Conservation (phyloP, 306 rosid species). For the Carpinus fangiana region DNA sequence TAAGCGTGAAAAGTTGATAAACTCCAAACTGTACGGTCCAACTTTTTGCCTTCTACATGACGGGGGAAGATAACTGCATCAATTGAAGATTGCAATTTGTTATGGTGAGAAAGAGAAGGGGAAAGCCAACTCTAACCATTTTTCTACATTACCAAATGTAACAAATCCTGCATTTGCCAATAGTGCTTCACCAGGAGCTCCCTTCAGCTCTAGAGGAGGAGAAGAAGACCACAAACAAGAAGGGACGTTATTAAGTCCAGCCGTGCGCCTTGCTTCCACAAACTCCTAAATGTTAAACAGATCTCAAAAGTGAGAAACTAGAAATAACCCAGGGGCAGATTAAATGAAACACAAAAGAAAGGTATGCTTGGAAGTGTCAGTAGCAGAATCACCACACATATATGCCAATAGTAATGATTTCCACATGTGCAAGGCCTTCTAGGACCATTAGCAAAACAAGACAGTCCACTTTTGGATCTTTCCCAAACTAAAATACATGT, state of each 20-base stretch:
- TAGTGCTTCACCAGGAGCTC: constrained; percentile 66
- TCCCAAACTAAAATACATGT: not conserved
- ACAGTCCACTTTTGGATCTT: not conserved
- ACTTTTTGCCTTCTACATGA: constrained; percentile 82
- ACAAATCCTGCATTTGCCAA: constrained; percentile 96
- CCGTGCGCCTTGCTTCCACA: constrained; percentile 93
- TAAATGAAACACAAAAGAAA: constrained; percentile 3
- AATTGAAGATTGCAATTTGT: constrained; percentile 24
- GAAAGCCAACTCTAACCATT: constrained; percentile 9
- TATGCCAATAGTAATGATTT: not conserved
- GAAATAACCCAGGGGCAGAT: constrained; percentile 29
- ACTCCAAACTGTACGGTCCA: constrained; percentile 92
- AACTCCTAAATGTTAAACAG: constrained; percentile 66
- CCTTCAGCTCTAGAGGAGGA: constrained; percentile 76
- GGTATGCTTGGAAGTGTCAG: constrained; percentile 1
- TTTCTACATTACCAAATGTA: constrained; percentile 74
- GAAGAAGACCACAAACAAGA: constrained; percentile 81
- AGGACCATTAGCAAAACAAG: not conserved
- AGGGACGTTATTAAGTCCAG: constrained; percentile 85
- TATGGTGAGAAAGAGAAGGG: constrained; percentile 17
- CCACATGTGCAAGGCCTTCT: constrained; percentile 20
- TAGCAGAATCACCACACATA: not conserved
- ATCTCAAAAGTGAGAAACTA: constrained; percentile 30
- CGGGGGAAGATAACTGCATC: constrained; percentile 90
- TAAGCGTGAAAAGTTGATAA: constrained; percentile 91